Percentiles rank a stretch among this genome's conserved stretches.
Conservation (phyloP, 2,329 filamentous ascomycete genomes). For the Cercospora sojina region DNA sequence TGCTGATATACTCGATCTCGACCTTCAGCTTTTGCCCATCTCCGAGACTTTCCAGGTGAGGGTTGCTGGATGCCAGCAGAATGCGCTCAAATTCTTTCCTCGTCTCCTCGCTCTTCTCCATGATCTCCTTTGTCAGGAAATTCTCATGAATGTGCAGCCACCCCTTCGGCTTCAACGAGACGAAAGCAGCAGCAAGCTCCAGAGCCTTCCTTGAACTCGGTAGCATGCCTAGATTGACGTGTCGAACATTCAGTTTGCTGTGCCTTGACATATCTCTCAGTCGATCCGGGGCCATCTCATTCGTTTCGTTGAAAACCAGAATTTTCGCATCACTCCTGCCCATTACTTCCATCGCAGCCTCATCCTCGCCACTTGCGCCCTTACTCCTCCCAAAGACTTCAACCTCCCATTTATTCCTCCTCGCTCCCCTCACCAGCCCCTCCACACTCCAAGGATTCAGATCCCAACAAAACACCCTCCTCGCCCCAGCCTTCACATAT, state of each 20-base stretch:
- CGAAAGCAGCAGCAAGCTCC: conserved; percentile 48
- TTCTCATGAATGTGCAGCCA: conserved; percentile 65
- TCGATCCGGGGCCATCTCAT: conserved; percentile 38
- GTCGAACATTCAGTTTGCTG: conserved; percentile 45
- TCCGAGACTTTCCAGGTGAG: neutral
- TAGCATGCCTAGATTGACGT: conserved; percentile 60
- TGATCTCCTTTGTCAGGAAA: conserved; percentile 50
- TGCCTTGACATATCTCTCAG: conserved; percentile 20
- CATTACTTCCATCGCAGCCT: conserved; percentile 14
- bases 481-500: conserved; percentile 69
- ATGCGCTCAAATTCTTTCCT: conserved; percentile 33
- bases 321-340: conserved; percentile 29
- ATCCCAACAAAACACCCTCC: conserved; percentile 78
- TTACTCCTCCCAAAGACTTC: neutral
- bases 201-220: conserved; percentile 54
- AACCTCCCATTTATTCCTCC: conserved; percentile 42
- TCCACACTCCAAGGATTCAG: conserved; percentile 63
- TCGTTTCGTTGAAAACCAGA: conserved; percentile 45
- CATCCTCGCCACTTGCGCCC: neutral
- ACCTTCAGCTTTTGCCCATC: conserved; percentile 18
- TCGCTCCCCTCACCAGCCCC: conserved; percentile 44
- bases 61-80: conserved; percentile 19
- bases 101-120: conserved; percentile 46
- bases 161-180: conserved; percentile 50
- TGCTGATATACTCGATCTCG: conserved; percentile 46